A percentile compares a stretch with the other conserved stretches of the same genome.
These are phyloP conservation scores for Ceratocystiopsis sp. DNA, from an alignment of 2,329 filamentous ascomycete genomes.

Conservation along the genomic window DNA sequence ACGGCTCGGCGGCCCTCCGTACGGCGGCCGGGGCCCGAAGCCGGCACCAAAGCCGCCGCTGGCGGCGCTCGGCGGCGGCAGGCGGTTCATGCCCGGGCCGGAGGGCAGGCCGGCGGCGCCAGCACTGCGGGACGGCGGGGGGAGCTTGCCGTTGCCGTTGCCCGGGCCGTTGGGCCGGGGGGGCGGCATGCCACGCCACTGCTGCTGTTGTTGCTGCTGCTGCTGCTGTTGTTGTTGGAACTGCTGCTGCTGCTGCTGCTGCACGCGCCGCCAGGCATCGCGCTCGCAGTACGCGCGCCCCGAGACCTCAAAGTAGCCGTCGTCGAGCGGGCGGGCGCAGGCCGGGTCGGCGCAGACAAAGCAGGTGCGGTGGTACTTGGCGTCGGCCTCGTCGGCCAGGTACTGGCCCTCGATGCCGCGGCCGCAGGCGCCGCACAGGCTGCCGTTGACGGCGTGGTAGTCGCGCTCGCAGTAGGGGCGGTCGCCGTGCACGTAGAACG, in stretches of 20 bases:
- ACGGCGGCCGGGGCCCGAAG: too few relatives aligned
- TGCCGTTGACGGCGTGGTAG: conserved; percentile 83
- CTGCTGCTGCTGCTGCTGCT: conserved; percentile 4
- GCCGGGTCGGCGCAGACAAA: conserved; percentile 69
- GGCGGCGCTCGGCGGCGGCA: too few relatives aligned
- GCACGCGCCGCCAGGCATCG: conserved; percentile 49
- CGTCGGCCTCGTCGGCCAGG: conserved; percentile 58
- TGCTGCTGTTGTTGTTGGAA: neutral
- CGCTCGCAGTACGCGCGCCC: conserved; percentile 71
- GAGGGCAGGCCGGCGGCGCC: conserved; percentile 12
- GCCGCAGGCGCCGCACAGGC: conserved; percentile 64
- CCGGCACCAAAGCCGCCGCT: too few relatives aligned
- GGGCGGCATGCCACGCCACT: too few relatives aligned
- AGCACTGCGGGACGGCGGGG: too few relatives aligned
- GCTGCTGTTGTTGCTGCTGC: conserved; percentile 2
- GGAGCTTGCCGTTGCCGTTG: neutral
- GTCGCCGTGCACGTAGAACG: conserved; percentile 84
- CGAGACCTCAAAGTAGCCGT: conserved; percentile 83
- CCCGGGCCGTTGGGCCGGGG: neutral
- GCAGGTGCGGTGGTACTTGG: conserved; percentile 77
- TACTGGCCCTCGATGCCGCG: conserved; percentile 87
- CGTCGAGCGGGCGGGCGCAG: conserved; percentile 56
- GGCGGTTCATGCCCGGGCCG: conserved; percentile 7
- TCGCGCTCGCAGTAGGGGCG: conserved; percentile 80
- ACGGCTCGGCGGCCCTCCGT: neutral